Evolutionary conservation across 768 basidiomycete species (phyloP), one percentile per base, ranked within the genome.

Genomic region (Pholiota conissans): DNA sequence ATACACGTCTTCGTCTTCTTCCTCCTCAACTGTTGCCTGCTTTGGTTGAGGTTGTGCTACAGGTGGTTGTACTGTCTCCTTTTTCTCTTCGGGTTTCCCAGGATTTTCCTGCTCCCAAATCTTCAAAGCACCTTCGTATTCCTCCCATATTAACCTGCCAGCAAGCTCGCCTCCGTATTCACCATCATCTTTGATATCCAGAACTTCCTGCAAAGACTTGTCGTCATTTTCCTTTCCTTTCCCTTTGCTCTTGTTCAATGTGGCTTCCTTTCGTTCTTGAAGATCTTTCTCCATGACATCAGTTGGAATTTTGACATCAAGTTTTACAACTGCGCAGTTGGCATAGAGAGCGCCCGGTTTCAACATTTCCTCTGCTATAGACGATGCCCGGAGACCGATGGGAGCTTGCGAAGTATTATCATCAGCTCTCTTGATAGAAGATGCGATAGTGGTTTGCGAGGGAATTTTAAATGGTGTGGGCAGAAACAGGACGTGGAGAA

Each of bases 401-500:
- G 61, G 55, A 11, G 48, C 29, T 60, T 59, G 27, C 5, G 56
- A 22, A 1, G 54, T 34, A 28, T 50, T 42, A 14, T 51, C 28
- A 26, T 59, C 60, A 18, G 57, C 14, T 27, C 37, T 34, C 6
- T 53, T 54, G 39, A 40, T 52, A 16, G 57, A 37, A 3, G 63
- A 46, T 3, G 60, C 54, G 3, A 65, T 54, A 2, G 58, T 62
- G 1, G 67, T 60, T 34, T 71, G 71, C 3, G 76, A 65, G 24
- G 78, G 66, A 37, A 79, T 73, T 70, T 90, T 91, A 74, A 90
- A 86, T 2, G 90, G 89, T 3, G 88, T 90, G 0, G 91, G 91
- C 14, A 93, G 79, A 69, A 91, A 94, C 13, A 96, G 80, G 0
- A 81, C 87, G 59, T 93, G 93, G 3, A 95, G 71, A n/a, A 94